phyloP scores from a whole-genome alignment of 495 filamentous ascomycete genomes.

The Aspergillus steynii region DNA sequence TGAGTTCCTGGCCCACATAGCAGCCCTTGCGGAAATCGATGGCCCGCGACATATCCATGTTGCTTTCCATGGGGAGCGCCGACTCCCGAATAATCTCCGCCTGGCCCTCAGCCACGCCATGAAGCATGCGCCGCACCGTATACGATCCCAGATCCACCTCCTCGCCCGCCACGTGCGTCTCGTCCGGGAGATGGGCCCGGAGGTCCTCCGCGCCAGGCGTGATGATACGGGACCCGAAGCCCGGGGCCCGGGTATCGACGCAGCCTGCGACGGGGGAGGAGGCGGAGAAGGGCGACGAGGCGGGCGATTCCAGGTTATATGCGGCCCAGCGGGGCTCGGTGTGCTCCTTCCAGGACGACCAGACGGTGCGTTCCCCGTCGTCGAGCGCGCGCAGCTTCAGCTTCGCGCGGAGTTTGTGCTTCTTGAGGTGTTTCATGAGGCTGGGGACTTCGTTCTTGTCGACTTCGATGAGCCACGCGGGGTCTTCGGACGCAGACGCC shows the following conservation, averaged over 20 bases:
- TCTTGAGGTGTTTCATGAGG: constrained; percentile 70
- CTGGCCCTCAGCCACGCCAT: constrained; percentile 83
- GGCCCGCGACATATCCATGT: constrained; percentile 78
- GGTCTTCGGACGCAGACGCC: constrained; percentile 34
- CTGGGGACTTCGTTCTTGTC: constrained; percentile 62
- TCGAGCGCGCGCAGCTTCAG: constrained; percentile 64
- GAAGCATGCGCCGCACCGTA: constrained; percentile 68
- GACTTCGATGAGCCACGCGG: constrained; percentile 76
- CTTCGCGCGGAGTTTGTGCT: constrained; percentile 82
- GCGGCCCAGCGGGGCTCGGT: constrained; percentile 45
- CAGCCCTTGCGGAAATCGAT: constrained; percentile 95
- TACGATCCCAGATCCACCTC: constrained; percentile 50
- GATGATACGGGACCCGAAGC: constrained; percentile 63
- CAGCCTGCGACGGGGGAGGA: constrained; percentile 41
- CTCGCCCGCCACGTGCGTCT: constrained; percentile 33
- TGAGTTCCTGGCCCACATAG: constrained; percentile 95
- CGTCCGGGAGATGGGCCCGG: constrained; percentile 38
- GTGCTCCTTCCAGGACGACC: constrained; percentile 64
- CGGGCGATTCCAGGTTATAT: constrained; percentile 43
- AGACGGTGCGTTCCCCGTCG: constrained; percentile 61
- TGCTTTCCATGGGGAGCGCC: constrained; percentile 78
- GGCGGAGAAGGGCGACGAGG: constrained; percentile 27
- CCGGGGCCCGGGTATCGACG: constrained; percentile 65
- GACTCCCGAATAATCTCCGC: constrained; percentile 66
- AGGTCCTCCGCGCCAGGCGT: constrained; percentile 42